Evolutionary conservation across 1,284 basidiomycete genomes (phyloP).

Genomic region (Spongispora temasekensis): DNA sequence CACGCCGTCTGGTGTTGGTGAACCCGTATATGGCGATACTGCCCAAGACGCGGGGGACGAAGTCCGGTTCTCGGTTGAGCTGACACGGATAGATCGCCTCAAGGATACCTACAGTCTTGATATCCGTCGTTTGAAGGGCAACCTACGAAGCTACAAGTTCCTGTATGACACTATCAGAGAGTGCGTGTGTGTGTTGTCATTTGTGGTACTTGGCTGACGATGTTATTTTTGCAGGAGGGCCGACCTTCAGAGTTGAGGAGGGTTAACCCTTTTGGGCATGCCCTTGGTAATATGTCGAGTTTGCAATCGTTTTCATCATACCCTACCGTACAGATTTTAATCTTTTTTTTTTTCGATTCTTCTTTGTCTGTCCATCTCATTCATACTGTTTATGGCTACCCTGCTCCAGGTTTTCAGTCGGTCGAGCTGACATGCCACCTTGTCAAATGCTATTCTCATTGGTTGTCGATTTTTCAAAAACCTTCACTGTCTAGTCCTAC

Average conservation of each 20-base stretch:
- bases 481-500: slow-evolving; percentile 7
- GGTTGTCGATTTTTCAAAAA: slow-evolving; percentile 13
- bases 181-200: slow-evolving; percentile 51
- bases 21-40: slow-evolving; percentile 77
- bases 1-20: slow-evolving; percentile 38
- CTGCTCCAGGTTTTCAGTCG: slow-evolving; percentile 24
- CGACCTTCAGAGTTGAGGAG: slow-evolving; percentile 45
- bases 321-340: slow-evolving; percentile 28
- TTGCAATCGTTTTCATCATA: slow-evolving; percentile 20
- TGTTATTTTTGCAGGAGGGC: slow-evolving; percentile 39
- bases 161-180: slow-evolving; percentile 88
- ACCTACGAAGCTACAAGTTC: slow-evolving; percentile 91
- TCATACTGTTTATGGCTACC: slow-evolving; percentile 19
- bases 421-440: slow-evolving; percentile 16
- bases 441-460: slow-evolving; percentile 23
- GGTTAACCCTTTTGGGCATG: too few species aligned
- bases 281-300: slow-evolving; percentile 2
- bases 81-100: slow-evolving; percentile 85
- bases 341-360: slow-evolving; percentile 9
- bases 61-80: slow-evolving; percentile 90
- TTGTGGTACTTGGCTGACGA: slow-evolving; percentile 15
- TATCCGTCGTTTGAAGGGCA: slow-evolving; percentile 89
- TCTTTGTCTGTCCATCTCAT: slow-evolving; percentile 8
- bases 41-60: slow-evolving; percentile 86
- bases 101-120: slow-evolving; percentile 88